Base-by-base conservation (phyloP, 805 yeast species). In the Saccharomycopsis amapae region DNA sequence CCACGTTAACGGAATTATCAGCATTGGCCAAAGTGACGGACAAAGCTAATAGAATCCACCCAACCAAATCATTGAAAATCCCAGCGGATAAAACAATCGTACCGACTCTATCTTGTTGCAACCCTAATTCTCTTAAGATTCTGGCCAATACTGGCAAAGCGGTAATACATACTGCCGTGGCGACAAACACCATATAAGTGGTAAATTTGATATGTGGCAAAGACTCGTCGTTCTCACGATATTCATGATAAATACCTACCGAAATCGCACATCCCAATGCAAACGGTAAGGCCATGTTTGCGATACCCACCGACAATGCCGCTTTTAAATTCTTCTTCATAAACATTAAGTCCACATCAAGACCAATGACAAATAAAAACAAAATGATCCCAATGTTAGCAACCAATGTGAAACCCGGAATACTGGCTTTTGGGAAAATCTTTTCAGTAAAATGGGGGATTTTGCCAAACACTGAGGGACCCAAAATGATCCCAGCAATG, bases 71-170 rank as follows among this genome's bases (percentile, higher is more conserved):
- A 58, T 85, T 85, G 35, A 79, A 72, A 46, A 85, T 82, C 42
- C 94, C 95, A 3, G 94, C 93, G 2, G 90, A 85, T 30, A 85
- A 64, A n/a, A 83, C 93, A 28, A 76, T 69, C 9, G 72, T 68
- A 37, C 87, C 88, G 18, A 84, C 89, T 53, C 85, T 68, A 56
- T 81, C 88, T 42, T 78, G 78, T 37, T 81, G 72, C 50, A 85
- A 67, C 53, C 84, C 72, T 51, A 85, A 67, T 57, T 84, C 90
- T 4, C 87, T 79, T 52, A 85, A 64, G 23, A 85, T 85, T 58
- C 94, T 76, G 1, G 85, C 90, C 51, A 85, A 63, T 2, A 85
- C 95, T 0, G 95, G 95, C 61, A 85, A 80, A 1, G 95, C 95
- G 2, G 95, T 85, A 53, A 85, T 82, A 52, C 90, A 78, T 70